Evolutionary conservation across 2,329 filamentous ascomycete species (phyloP).

Genomic region (Pezicula carpinea): DNA sequence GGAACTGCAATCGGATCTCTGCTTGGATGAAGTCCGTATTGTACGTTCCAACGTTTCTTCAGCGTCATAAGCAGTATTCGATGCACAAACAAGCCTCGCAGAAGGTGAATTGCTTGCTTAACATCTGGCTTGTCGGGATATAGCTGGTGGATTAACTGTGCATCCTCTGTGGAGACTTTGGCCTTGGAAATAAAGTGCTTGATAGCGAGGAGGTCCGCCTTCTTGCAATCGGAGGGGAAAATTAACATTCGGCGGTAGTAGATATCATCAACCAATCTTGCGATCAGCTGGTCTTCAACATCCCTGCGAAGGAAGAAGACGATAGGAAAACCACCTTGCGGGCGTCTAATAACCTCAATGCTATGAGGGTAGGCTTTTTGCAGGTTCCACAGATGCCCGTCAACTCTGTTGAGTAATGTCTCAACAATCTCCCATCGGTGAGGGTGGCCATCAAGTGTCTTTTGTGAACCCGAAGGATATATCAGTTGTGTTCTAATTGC

Average conservation of each 20-base stretch:
- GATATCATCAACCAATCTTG: constrained; percentile 30
- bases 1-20: constrained; percentile 62
- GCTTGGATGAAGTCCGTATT: constrained; percentile 52
- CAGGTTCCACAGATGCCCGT: constrained; percentile 29
- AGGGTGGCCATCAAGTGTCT: constrained; percentile 33
- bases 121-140: constrained; percentile 30
- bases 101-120: constrained; percentile 41
- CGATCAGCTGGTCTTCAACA: constrained; percentile 31
- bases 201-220: constrained; percentile 24
- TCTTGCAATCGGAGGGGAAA: constrained; percentile 14
- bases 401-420: constrained; percentile 26
- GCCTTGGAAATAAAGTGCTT: constrained; percentile 22
- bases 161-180: constrained; percentile 16
- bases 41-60: constrained; percentile 54
- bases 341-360: constrained; percentile 36
- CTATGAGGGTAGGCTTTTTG: constrained; percentile 33
- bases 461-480: constrained; percentile 34
- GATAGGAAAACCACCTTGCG: constrained; percentile 37
- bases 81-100: constrained; percentile 59
- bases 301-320: constrained; percentile 41
- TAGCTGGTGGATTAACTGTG: constrained; percentile 21
- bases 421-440: constrained; percentile 32
- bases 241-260: constrained; percentile 21
- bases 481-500: constrained; percentile 35
- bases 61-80: constrained; percentile 46